phyloP scores from a whole-genome alignment of 2,329 filamentous ascomycete genomes.

The Dactylella cylindrospora region DNA sequence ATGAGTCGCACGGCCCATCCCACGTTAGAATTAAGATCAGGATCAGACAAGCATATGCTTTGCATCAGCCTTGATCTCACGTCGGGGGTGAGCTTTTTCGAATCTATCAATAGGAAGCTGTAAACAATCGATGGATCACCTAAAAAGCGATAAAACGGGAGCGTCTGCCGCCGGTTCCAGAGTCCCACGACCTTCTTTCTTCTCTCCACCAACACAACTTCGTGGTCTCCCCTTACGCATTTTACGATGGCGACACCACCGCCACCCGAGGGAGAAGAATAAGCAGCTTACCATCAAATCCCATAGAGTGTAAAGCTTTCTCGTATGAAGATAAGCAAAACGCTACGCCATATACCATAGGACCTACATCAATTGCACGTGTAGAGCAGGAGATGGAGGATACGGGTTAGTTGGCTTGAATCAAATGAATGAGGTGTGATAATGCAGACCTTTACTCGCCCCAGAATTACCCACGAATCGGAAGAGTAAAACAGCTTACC shows the following conservation, averaged over 20 bases:
- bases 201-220: too few relatives aligned
- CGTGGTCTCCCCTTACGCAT: too few relatives aligned
- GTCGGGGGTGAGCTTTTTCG: constrained; percentile 81
- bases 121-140: constrained; percentile 74
- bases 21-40: constrained; percentile 58
- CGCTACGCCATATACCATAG: constrained; percentile 71
- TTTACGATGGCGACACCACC: too few relatives aligned
- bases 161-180: too few relatives aligned
- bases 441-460: too few relatives aligned
- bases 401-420: constrained; percentile 1
- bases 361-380: constrained; percentile 56
- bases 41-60: constrained; percentile 20
- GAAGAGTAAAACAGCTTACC: constrained; percentile 64
- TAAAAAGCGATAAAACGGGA: too few relatives aligned
- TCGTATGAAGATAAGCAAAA: constrained; percentile 52
- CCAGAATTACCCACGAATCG: too few relatives aligned
- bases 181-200: too few relatives aligned
- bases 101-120: constrained; percentile 88
- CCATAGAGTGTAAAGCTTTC: constrained; percentile 48
- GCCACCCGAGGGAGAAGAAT: constrained; percentile 54
- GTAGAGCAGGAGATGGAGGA: background rate
- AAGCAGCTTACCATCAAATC: constrained; percentile 66
- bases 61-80: constrained; percentile 73
- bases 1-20: constrained; percentile 83
- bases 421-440: background rate